These are phyloP conservation scores for Aquilaria agallochum DNA, from an alignment of 441 rosid species.

Conservation along the genomic window DNA sequence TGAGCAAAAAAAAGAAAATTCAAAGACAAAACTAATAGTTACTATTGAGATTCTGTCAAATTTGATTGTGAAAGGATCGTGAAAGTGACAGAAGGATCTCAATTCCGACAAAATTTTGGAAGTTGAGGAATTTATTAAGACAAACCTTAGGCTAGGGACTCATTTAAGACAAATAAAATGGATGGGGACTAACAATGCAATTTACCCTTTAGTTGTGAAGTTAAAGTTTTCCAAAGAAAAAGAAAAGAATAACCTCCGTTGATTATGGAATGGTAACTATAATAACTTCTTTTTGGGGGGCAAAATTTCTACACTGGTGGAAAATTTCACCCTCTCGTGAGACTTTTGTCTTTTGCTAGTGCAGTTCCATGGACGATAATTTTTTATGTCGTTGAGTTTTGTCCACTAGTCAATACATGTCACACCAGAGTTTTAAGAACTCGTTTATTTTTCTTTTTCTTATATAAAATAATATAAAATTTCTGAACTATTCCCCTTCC, in stretches of 20 bases:
- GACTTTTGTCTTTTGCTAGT: neutral
- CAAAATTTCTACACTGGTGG: neutral
- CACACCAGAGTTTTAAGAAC: neutral
- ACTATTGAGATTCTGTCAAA: no score
- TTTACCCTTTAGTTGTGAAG: neutral
- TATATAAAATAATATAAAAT: neutral
- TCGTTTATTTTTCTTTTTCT: neutral
- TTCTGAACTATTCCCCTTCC: neutral
- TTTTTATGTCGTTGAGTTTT: neutral
- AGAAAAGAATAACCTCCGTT: neutral
- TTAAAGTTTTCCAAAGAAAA: neutral
- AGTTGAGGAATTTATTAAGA: no score
- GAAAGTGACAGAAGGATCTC: no score
- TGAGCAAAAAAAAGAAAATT: no score
- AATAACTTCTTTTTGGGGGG: neutral
- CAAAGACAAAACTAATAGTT: no score
- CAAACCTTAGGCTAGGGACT: no score
- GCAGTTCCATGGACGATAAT: neutral
- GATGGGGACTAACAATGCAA: neutral
- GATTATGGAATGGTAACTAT: neutral
- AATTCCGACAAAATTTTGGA: no score
- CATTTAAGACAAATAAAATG: neutral
- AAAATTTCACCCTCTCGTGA: neutral
- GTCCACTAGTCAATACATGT: neutral
- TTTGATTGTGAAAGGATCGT: no score